These are phyloP conservation scores for Huntiella moniliformis DNA, from an alignment of 2,329 filamentous ascomycete species.

Conservation along the genomic window DNA sequence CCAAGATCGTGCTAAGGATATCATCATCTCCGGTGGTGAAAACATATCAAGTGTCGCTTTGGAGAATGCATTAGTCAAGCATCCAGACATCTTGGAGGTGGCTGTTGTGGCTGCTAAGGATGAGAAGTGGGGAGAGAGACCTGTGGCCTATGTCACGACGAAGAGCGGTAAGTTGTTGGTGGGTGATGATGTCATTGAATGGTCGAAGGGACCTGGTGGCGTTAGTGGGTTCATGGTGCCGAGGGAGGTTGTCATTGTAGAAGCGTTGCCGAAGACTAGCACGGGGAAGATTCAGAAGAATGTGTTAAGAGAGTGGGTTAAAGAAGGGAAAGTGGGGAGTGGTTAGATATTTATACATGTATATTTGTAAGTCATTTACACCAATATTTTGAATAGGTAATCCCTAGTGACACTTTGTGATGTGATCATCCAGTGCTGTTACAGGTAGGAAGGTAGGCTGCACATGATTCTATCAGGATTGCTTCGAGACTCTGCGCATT, in stretches of 20 bases:
- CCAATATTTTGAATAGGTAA: too few relatives aligned
- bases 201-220: conserved; percentile 62
- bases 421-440: too few relatives aligned
- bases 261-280: conserved; percentile 84
- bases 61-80: conserved; percentile 73
- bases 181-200: conserved; percentile 53
- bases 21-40: conserved; percentile 93
- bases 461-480: too few relatives aligned
- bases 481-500: too few relatives aligned
- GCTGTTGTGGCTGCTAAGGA: conserved; percentile 79
- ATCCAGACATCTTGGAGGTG: conserved; percentile 77
- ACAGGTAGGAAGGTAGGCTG: too few relatives aligned
- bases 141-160: conserved; percentile 79
- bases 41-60: conserved; percentile 92
- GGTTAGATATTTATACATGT: too few relatives aligned
- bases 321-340: conserved; percentile 15
- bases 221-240: conserved; percentile 87
- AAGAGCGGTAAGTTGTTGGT: conserved; percentile 41
- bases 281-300: conserved; percentile 97
- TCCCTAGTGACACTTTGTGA: too few relatives aligned
- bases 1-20: conserved; percentile 85
- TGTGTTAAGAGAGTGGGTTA: conserved; percentile 71
- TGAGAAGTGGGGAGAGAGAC: conserved; percentile 86
- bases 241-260: conserved; percentile 55
- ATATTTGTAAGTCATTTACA: too few relatives aligned